Conservation (phyloP, 208 protist species). For the Giardia muris region DNA sequence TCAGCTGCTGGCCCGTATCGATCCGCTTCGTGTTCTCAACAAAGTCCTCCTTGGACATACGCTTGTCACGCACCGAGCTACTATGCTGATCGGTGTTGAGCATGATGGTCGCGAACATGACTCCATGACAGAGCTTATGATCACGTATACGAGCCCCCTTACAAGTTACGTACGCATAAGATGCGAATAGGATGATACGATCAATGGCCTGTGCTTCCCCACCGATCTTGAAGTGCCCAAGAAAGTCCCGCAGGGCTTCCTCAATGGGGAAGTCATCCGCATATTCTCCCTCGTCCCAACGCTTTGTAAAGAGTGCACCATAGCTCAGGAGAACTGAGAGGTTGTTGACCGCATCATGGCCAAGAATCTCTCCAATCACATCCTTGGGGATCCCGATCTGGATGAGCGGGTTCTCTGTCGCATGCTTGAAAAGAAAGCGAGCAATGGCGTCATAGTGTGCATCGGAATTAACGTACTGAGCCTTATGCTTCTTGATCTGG, state of each 20-base stretch:
- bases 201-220: background rate
- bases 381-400: background rate
- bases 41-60: background rate
- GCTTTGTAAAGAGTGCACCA: background rate
- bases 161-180: background rate
- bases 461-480: background rate
- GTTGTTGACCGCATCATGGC: background rate
- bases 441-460: background rate
- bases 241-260: background rate
- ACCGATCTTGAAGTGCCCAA: background rate
- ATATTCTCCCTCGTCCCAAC: background rate
- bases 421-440: background rate
- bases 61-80: background rate
- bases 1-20: background rate
- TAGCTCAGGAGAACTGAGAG: background rate
- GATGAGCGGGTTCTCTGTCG: background rate
- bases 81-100: background rate
- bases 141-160: background rate
- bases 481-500: background rate
- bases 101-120: background rate
- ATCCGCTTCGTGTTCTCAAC: background rate
- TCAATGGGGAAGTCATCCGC: background rate
- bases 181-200: background rate
- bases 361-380: background rate
- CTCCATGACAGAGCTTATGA: background rate